Evolutionary conservation across 2,329 filamentous ascomycete species (phyloP).

Genomic region (Microascus cirrosus): DNA sequence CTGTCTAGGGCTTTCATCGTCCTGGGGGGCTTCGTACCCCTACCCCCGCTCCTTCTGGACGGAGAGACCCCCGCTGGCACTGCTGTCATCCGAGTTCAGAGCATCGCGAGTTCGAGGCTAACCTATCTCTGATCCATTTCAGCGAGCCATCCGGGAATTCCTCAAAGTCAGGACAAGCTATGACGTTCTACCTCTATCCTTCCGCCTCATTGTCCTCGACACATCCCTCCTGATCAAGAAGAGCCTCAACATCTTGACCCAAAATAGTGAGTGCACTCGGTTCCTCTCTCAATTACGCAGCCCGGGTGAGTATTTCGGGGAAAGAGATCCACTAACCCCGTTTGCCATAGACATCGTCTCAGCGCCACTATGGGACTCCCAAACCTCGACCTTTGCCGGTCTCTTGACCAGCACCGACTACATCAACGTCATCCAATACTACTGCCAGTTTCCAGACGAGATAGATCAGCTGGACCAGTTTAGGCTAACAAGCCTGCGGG

Average conservation of each 20-base stretch:
- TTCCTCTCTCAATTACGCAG: background rate
- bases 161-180: slow-evolving; percentile 94
- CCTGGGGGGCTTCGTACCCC: background rate
- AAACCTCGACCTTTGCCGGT: slow-evolving; percentile 84
- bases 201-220: slow-evolving; percentile 90
- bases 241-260: slow-evolving; percentile 86
- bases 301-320: background rate
- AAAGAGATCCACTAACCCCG: background rate
- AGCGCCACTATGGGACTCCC: slow-evolving; percentile 92
- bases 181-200: slow-evolving; percentile 92
- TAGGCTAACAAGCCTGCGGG: slow-evolving; percentile 79
- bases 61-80: too few species aligned
- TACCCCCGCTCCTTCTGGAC: background rate
- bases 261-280: slow-evolving; percentile 60
- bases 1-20: too few species aligned
- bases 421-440: slow-evolving; percentile 98
- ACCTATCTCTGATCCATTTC: slow-evolving; percentile 7
- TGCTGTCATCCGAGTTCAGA: background rate
- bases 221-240: slow-evolving; percentile 93
- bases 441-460: slow-evolving; percentile 91
- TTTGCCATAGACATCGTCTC: slow-evolving; percentile 76
- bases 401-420: slow-evolving; percentile 93
- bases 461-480: slow-evolving; percentile 89
- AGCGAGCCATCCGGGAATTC: slow-evolving; percentile 91
- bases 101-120: background rate